Evolutionary conservation across 2,329 filamentous ascomycete species (phyloP).

Genomic region (Arthrobotrys conoides): DNA sequence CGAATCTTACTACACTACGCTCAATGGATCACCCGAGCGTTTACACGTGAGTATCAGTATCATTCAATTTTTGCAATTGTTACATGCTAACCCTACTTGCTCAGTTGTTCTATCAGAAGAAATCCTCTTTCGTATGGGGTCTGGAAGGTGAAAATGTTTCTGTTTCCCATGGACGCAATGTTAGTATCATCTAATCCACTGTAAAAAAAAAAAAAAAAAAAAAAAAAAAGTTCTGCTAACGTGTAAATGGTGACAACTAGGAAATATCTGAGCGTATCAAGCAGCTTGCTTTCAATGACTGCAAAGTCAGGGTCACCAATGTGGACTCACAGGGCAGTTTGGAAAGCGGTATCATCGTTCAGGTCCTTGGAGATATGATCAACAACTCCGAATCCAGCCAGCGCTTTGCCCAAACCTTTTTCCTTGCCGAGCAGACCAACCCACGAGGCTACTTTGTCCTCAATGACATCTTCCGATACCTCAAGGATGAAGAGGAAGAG

Average conservation of each 20-base stretch:
- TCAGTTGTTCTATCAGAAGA: constrained; percentile 94
- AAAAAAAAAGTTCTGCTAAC: too few relatives aligned
- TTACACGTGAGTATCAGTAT: constrained; percentile 75
- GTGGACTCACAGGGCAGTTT: constrained; percentile 95
- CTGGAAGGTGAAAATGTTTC: constrained; percentile 89
- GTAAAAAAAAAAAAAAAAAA: too few relatives aligned
- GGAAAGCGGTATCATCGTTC: constrained; percentile 89
- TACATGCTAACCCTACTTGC: constrained; percentile 61
- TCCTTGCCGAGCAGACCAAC: constrained; percentile 83
- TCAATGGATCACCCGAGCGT: constrained; percentile 94
- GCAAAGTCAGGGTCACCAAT: constrained; percentile 97
- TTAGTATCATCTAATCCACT: constrained; percentile 69
- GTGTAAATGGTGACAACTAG: constrained; percentile 6
- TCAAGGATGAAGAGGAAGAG: constrained; percentile 86
- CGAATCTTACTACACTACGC: constrained; percentile 97
- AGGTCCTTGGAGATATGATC: constrained; percentile 97
- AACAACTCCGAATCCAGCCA: constrained; percentile 91
- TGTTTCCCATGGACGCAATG: constrained; percentile 88
- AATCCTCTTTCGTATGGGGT: constrained; percentile 93
- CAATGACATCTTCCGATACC: constrained; percentile 97
- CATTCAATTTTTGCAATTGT: not conserved
- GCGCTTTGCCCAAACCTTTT: constrained; percentile 98
- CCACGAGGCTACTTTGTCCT: constrained; percentile 97
- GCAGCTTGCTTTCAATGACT: constrained; percentile 92
- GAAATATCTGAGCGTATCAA: constrained; percentile 95